phyloP scores from a whole-genome alignment of 192 early-diverging fungal genomes.

The Backusella macrospora region DNA sequence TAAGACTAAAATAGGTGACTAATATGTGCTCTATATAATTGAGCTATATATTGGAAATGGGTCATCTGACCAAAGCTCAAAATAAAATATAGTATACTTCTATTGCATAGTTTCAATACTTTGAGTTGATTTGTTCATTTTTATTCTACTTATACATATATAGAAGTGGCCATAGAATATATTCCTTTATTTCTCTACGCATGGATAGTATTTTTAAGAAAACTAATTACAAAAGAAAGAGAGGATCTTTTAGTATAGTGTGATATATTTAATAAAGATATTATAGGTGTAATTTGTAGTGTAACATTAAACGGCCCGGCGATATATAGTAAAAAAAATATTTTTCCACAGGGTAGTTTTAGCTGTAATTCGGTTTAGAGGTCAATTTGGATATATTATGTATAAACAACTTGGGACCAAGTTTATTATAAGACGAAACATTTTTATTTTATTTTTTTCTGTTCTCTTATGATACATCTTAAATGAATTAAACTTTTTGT shows the following conservation, averaged over 20 bases:
- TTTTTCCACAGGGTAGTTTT: not conserved
- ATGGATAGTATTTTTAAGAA: too few species aligned
- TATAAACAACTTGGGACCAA: not conserved
- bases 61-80: slow-evolving; percentile 3
- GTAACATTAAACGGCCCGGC: not conserved
- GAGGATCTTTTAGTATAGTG: too few species aligned
- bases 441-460: not conserved
- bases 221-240: too few species aligned
- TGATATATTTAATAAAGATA: too few species aligned
- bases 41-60: not conserved
- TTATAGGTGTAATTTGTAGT: not conserved
- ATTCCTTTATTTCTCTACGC: too few species aligned
- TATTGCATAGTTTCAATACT: too few species aligned
- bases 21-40: not conserved
- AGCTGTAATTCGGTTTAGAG: not conserved
- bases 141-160: too few species aligned
- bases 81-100: not conserved
- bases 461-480: too few species aligned
- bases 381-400: not conserved
- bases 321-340: not conserved
- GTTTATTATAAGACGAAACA: too few species aligned
- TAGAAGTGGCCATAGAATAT: too few species aligned
- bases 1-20: not conserved
- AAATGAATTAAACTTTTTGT: too few species aligned
- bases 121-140: too few species aligned